These are phyloP conservation scores for Russula abietina DNA, from an alignment of 768 basidiomycete genomes.

Conservation along the genomic window DNA sequence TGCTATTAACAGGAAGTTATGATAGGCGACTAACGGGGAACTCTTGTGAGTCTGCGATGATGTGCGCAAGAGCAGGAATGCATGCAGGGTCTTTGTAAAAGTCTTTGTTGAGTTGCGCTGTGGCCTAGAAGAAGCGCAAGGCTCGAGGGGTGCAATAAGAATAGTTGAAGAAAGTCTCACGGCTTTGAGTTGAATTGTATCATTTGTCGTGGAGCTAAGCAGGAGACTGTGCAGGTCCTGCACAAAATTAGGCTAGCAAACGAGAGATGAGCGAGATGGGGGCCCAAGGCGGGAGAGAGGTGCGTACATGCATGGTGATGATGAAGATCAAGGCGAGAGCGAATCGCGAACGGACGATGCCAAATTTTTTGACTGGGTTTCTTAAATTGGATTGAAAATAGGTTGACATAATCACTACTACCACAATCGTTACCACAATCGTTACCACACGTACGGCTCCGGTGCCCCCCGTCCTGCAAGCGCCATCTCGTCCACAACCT, in stretches of 20 bases:
- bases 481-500: slow-evolving; percentile 57
- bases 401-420: background rate
- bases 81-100: slow-evolving; percentile 90
- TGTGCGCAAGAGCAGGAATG: slow-evolving; percentile 84
- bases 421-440: slow-evolving; percentile 11
- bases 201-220: slow-evolving; percentile 77
- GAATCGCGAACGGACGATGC: slow-evolving; percentile 27
- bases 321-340: slow-evolving; percentile 17
- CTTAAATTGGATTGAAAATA: slow-evolving; percentile 27
- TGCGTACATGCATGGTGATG: background rate
- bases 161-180: slow-evolving; percentile 43
- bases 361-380: slow-evolving; percentile 59
- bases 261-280: background rate
- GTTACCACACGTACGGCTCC: slow-evolving; percentile 15
- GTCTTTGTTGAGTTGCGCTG: slow-evolving; percentile 81
- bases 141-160: slow-evolving; percentile 8
- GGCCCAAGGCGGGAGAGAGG: slow-evolving; percentile 9
- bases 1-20: background rate
- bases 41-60: slow-evolving; percentile 82
- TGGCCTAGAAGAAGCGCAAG: slow-evolving; percentile 52
- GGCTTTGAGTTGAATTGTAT: slow-evolving; percentile 83
- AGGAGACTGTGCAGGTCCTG: slow-evolving; percentile 82
- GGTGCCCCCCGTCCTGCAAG: slow-evolving; percentile 47
- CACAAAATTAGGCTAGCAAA: slow-evolving; percentile 57
- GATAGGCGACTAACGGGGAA: slow-evolving; percentile 53